Conservation (phyloP, 164 flowering plant species). For the Umbilicus rupestris region DNA sequence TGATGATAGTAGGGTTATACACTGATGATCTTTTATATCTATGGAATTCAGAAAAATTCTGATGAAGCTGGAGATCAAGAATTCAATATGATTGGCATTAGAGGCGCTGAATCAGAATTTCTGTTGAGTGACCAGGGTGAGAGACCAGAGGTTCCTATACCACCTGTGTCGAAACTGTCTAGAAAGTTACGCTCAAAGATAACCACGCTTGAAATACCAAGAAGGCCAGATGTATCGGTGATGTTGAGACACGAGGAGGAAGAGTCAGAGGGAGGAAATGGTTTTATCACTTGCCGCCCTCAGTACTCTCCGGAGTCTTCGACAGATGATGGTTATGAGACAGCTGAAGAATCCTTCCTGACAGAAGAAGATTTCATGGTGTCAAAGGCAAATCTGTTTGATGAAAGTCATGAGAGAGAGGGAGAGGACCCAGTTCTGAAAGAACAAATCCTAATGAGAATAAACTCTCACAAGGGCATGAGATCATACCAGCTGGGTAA, state of each 20-base stretch:
- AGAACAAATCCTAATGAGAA: conserved; percentile 42
- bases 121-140: conserved; percentile 10
- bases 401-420: conserved; percentile 29
- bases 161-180: conserved; percentile 16
- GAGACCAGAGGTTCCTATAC: conserved; percentile 6
- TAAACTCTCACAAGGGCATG: conserved; percentile 44
- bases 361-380: conserved; percentile 35
- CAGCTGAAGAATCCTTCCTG: conserved; percentile 37
- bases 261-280: not conserved
- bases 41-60: conserved; percentile 39
- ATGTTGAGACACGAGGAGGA: conserved; percentile 17
- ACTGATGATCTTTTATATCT: not conserved
- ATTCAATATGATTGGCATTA: not conserved
- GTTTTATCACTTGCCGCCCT: not conserved
- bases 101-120: not conserved
- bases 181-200: conserved; percentile 18
- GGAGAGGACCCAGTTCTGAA: conserved; percentile 26
- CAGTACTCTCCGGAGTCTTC: conserved; percentile 15
- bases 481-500: conserved; percentile 46
- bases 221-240: conserved; percentile 17
- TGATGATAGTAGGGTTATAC: not conserved
- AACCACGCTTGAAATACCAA: conserved; percentile 34
- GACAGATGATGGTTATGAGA: conserved; percentile 38
- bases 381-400: conserved; percentile 36
- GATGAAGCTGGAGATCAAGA: conserved; percentile 41